phyloP scores from a whole-genome alignment of 2,329 filamentous ascomycete species.

The Neopestalotiopsis sp. region DNA sequence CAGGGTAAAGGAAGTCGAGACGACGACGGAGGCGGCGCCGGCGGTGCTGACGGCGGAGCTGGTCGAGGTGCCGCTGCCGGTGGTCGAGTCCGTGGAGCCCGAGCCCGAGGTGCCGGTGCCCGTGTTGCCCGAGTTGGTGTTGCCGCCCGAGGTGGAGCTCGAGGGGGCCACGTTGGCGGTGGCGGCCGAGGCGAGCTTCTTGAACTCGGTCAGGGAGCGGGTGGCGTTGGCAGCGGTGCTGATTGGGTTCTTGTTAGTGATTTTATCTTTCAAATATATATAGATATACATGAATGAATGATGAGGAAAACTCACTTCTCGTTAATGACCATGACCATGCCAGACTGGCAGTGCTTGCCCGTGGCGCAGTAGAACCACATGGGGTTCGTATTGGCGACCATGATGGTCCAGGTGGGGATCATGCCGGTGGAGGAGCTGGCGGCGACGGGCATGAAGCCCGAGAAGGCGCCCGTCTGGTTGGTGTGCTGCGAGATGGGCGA shows the following conservation, averaged over 20 bases:
- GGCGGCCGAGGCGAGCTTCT: constrained; percentile 41
- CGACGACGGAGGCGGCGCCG: constrained; percentile 33
- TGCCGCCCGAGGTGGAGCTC: constrained; percentile 21
- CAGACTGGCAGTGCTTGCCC: constrained; percentile 73
- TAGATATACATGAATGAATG: constrained; percentile 13
- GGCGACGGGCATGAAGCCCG: constrained; percentile 68
- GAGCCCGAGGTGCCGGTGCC: constrained; percentile 24
- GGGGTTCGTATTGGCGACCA: constrained; percentile 71
- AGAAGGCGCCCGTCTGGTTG: constrained; percentile 66
- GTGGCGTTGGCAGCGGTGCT: constrained; percentile 57
- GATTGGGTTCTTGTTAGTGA: neutral
- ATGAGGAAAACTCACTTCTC: constrained; percentile 60
- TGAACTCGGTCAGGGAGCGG: constrained; percentile 58
- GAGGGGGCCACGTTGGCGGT: constrained; percentile 38
- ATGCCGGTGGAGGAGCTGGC: constrained; percentile 53
- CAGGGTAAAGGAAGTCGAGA: constrained; percentile 21
- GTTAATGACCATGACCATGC: constrained; percentile 81
- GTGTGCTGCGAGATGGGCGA: constrained; percentile 61
- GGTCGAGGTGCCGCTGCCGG: constrained; percentile 5
- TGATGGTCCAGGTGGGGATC: constrained; percentile 74
- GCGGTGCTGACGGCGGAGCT: constrained; percentile 20
- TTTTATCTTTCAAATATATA: no score
- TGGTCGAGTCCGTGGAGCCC: constrained; percentile 20
- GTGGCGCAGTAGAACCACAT: constrained; percentile 84
- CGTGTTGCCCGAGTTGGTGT: constrained; percentile 27